Evolutionary conservation across 257 asterid genomes (phyloP), one percentile per base, ranked within the genome.

Genomic region (Ilex aquifolium): DNA sequence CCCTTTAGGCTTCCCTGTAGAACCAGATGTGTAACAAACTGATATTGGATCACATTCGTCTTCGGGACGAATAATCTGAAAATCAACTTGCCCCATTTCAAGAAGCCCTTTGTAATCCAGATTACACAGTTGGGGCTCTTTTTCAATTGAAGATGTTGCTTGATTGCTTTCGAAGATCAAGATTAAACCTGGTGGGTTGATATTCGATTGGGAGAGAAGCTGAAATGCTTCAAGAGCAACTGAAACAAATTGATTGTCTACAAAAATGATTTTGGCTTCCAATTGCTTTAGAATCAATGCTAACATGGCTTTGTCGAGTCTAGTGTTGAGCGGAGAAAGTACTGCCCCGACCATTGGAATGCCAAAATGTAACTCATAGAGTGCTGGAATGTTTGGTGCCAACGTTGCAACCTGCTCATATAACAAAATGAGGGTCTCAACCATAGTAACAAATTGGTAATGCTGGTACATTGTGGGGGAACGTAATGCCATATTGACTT

Each of bases 1-100:
- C 7, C 95, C 96, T 69, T 89, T 86, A 32, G 96, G 95, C 55
- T 70, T 74, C 17, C 93, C 81, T 0, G 96, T 89, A 0, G 96
- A 82, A 56, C 96, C 96, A 1, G 96, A 89, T 3, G 96, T 87
- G 77, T 77, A 90, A 61, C 76, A 81, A 57, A 90, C 69, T 2
- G 95, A 66, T 16, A 90, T 87, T 2, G 95, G 88, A 30, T 87
- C 88, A 16, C 75, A 76, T 59, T 90, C 97, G 0, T 83, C 83
- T 0, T 69, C 71, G 1, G 97, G 97, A 65, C 79, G 60, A 14
- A 81, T 32, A 16, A 77, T 63, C 62, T 64, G 48, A 62, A 89
- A 89, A 56, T 73, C 81, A 0, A 60, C 0, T 7, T 63, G 31
- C 27, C 93, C 96, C 5, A 61, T 48, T 17, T 68, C 69, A 31